Conservation (phyloP, 2,329 filamentous ascomycete genomes). For the Microdochium bolleyi region DNA sequence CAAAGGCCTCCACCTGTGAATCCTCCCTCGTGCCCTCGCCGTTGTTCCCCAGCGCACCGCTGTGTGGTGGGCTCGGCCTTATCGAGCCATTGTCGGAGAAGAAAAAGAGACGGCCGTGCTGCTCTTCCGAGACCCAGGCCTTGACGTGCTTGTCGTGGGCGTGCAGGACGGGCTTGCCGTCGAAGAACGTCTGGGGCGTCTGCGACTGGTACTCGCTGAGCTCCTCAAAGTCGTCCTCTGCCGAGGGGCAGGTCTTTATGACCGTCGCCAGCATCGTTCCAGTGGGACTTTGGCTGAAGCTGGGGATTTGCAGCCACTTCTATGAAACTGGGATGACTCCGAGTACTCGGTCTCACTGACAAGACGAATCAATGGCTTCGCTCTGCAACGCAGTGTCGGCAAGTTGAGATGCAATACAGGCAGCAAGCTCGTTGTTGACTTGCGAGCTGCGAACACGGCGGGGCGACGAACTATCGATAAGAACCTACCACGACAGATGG, state of each 20-base stretch:
- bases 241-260: conserved; percentile 47
- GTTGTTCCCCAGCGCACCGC: conserved; percentile 22
- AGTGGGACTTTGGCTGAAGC: neutral
- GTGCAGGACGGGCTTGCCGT: conserved; percentile 64
- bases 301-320: too few relatives aligned
- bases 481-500: conserved; percentile 3
- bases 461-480: conserved; percentile 8
- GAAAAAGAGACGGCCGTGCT: conserved; percentile 47
- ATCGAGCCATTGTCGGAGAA: conserved; percentile 29
- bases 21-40: conserved; percentile 21
- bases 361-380: neutral
- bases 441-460: neutral
- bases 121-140: conserved; percentile 47
- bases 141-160: conserved; percentile 49
- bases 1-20: conserved; percentile 46
- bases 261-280: conserved; percentile 39
- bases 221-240: conserved; percentile 49
- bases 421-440: neutral
- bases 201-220: conserved; percentile 63
- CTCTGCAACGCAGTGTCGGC: neutral
- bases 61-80: conserved; percentile 23
- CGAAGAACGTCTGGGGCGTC: conserved; percentile 66
- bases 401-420: too few relatives aligned
- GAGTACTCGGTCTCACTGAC: neutral
- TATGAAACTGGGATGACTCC: too few relatives aligned